phyloP scores from a whole-genome alignment of 805 yeast genomes.

The Candida ulmi region DNA sequence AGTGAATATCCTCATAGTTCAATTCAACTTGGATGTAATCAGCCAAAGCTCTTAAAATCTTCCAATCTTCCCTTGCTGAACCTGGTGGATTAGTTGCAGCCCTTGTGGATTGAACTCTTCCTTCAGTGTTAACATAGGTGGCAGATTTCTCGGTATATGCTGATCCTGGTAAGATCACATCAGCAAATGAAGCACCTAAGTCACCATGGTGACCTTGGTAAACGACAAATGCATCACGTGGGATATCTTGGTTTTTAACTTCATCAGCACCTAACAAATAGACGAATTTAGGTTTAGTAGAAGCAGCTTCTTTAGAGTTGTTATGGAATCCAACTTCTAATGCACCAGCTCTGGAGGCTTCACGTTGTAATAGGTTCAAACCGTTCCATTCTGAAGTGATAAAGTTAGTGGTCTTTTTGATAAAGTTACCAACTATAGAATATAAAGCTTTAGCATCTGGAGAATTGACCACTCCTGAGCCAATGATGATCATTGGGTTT shows the following conservation, averaged over 20 bases:
- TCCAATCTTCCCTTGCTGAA: conserved; percentile 90
- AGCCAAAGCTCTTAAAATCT: conserved; percentile 73
- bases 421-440: conserved; percentile 56
- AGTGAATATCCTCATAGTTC: conserved; percentile 70
- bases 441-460: conserved; percentile 58
- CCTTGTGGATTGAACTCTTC: conserved; percentile 77
- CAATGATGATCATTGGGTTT: conserved; percentile 74
- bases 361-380: conserved; percentile 71
- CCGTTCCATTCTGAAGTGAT: conserved; percentile 78
- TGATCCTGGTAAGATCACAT: conserved; percentile 79
- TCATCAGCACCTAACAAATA: conserved; percentile 86
- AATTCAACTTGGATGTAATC: conserved; percentile 67
- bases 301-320: conserved; percentile 30
- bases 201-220: conserved; percentile 95
- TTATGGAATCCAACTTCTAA: conserved; percentile 73
- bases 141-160: conserved; percentile 87
- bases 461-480: conserved; percentile 71
- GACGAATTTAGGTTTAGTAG: conserved; percentile 62
- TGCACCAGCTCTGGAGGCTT: conserved; percentile 85
- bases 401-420: conserved; percentile 48
- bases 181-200: conserved; percentile 81
- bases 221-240: conserved; percentile 80
- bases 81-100: conserved; percentile 90
- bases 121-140: conserved; percentile 85
- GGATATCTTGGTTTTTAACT: conserved; percentile 59